phyloP scores from a whole-genome alignment of 352 stramenopile species.

The Phytophthora multivora region DNA sequence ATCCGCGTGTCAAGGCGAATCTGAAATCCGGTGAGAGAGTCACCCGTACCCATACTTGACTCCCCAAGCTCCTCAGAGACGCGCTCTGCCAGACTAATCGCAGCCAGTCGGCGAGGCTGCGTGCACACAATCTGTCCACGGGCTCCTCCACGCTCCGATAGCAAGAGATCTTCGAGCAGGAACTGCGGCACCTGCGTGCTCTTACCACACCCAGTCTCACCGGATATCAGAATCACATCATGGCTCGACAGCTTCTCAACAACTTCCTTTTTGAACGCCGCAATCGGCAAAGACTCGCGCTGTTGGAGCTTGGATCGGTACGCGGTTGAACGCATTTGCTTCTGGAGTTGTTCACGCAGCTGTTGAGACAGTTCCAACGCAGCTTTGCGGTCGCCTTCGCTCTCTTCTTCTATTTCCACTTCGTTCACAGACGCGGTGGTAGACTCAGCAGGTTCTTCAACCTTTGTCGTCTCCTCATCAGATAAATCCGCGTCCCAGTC shows the following conservation, averaged over 20 bases:
- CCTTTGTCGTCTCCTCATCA: slow-evolving; percentile 26
- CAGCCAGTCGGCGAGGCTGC: slow-evolving; percentile 95
- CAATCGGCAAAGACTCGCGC: slow-evolving; percentile 80
- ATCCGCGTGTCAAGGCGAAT: slow-evolving; percentile 93
- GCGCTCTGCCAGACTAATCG: slow-evolving; percentile 94
- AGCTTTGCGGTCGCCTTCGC: slow-evolving; percentile 23
- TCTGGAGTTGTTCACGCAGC: slow-evolving; percentile 43
- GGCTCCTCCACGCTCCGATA: slow-evolving; percentile 56
- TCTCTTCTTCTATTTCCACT: slow-evolving; percentile 21
- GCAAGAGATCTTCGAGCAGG: slow-evolving; percentile 91
- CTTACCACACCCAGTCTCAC: slow-evolving; percentile 95
- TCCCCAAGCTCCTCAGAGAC: slow-evolving; percentile 95
- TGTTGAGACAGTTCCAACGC: slow-evolving; percentile 35
- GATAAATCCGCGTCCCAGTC: slow-evolving; percentile 76
- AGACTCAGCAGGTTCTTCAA: slow-evolving; percentile 2
- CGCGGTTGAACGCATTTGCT: slow-evolving; percentile 37
- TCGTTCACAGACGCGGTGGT: neutral
- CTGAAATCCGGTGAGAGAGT: slow-evolving; percentile 89
- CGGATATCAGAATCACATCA: slow-evolving; percentile 94
- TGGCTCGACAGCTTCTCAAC: slow-evolving; percentile 73
- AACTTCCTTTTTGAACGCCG: slow-evolving; percentile 78
- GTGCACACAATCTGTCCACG: slow-evolving; percentile 95
- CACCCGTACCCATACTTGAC: slow-evolving; percentile 47
- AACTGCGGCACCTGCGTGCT: slow-evolving; percentile 98
- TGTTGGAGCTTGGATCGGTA: slow-evolving; percentile 51